Evolutionary conservation across 2,329 filamentous ascomycete species (phyloP), one percentile per base, ranked within the genome.

Genomic region (Penicillium carneum): DNA sequence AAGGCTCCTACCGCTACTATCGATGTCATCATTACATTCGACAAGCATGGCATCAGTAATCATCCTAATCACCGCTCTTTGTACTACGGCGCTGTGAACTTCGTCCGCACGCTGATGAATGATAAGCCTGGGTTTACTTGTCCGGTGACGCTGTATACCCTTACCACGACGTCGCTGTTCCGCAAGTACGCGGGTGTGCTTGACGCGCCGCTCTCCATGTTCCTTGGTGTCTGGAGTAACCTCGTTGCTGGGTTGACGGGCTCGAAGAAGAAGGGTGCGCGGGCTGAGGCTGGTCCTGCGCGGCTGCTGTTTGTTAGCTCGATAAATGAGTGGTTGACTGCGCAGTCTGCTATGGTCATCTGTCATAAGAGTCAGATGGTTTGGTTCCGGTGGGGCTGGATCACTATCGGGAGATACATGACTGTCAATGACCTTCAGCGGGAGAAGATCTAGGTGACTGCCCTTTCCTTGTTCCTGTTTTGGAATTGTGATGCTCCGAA

Each of bases 331-430:
- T 87, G 89, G 65, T 83, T 88, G 65, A 85, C 84, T 33, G 94
- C 92, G 8, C 90, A 93, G 81, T 84, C 82, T 57, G 93, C 95
- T 34, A 99, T 99, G 95, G 93, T 91, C 1, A 84, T 85, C 57
- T 94, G 91, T 31, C 95, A 99, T 81, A 84, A 88, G 79, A 97
- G 93, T 77, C 95, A 99, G 84, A 99, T 99, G 95, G 87, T 91
- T 39, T 99, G 95, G 95, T 99, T 98, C 75, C 87, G 95, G 8
- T 98, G 93, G 86, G 92, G 93, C 2, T 99, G 93, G 93, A 97
- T 99, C 73, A 84, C 87, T 0, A 76, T 97, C 59, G 95, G 93
- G 72, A 84, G 95, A 63, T 99, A 98, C 79, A 98, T 99, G 95
- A 86, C 93, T 59, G 86, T 98, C 34, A 99, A 99, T 78, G 93